Evolutionary conservation across 2,329 filamentous ascomycete species (phyloP), one percentile per base, ranked within the genome.

Genomic region (Sporothrix sp.): DNA sequence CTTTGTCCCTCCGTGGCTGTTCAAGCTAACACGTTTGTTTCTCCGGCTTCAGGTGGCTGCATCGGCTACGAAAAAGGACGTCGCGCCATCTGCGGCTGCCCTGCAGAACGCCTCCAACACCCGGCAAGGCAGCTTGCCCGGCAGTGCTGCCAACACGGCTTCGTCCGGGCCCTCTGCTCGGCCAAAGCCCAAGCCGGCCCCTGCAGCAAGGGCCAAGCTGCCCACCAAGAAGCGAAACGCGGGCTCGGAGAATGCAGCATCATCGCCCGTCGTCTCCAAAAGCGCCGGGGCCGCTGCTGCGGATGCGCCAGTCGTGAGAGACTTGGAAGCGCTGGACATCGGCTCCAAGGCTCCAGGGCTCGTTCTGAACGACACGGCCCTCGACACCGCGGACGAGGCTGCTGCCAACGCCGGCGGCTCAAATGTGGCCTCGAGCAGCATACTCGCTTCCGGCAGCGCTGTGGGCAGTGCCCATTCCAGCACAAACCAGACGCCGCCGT

Each of bases 321-420:
- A 23, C 23, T 28, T 47, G 4, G 32, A 28, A 23, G 33, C 21
- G 23, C 44, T 47, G 33, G 30, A 60, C 45, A 51, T 65, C n/a
- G 61, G 58, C 36, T 50, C 59, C 5, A 56, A 56, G 48, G 62
- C 66, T 14, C 63, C 70, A 1, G 72, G 70, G 54, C 65, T 76
- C 2, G 67, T 75, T 32, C 69, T 78, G 33, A 74, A 76, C 57
- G 73, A 73, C 35, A 70, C 71, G n/a, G 33, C 65, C 67, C n/a
- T 61, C 14, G 37, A 42, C 18, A n/a, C n/a, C n/a, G n/a, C n/a
- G n/a, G n/a, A n/a, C n/a, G n/a, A n/a, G n/a, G 20, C 14, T 5
- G 37, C 47, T n/a, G 47, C 16, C 3, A 27, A 30, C 18, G 14
- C 47, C 13, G 9, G 9, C 20, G 25, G 36, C 28, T 35, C 27